Percentiles rank a stretch among this genome's conserved stretches.
phyloP scores from a whole-genome alignment of 495 filamentous ascomycete genomes.

The Penicillium canescens region DNA sequence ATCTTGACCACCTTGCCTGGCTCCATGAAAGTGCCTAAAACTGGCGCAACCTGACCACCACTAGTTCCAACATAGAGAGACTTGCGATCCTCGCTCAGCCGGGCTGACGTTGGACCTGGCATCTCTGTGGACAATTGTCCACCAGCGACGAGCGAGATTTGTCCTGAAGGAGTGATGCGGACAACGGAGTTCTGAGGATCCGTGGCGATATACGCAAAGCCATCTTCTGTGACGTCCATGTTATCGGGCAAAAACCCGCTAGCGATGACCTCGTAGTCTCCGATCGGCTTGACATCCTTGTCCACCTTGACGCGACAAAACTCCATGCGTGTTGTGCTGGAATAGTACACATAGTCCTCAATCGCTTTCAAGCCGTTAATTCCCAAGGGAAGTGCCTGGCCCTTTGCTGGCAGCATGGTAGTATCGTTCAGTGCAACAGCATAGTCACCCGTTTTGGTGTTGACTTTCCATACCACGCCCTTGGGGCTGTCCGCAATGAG shows the following conservation, averaged over 20 bases:
- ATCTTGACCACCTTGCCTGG: slow-evolving; percentile 32
- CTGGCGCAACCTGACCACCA: slow-evolving; percentile 30
- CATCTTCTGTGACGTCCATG: slow-evolving; percentile 33
- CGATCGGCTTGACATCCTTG: slow-evolving; percentile 20
- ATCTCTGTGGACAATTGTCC: slow-evolving; percentile 28
- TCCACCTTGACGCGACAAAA: slow-evolving; percentile 33
- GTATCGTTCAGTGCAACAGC: slow-evolving; percentile 29
- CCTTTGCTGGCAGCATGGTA: slow-evolving; percentile 21
- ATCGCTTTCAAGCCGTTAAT: slow-evolving; percentile 40
- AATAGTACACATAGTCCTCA: slow-evolving; percentile 38
- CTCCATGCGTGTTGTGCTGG: slow-evolving; percentile 34
- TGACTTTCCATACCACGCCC: slow-evolving; percentile 35
- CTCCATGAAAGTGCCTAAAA: slow-evolving; percentile 28
- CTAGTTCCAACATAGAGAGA: slow-evolving; percentile 31
- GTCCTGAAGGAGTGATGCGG: slow-evolving; percentile 23
- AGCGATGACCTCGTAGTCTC: slow-evolving; percentile 30
- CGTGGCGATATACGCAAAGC: slow-evolving; percentile 38
- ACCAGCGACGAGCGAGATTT: slow-evolving; percentile 27
- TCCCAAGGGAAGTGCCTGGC: slow-evolving; percentile 26
- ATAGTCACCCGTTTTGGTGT: slow-evolving; percentile 33
- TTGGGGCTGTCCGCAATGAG: slow-evolving; percentile 42
- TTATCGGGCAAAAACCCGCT: slow-evolving; percentile 33
- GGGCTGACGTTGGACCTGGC: slow-evolving; percentile 26
- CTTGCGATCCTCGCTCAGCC: slow-evolving; percentile 22
- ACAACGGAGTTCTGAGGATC: slow-evolving; percentile 29